Evolutionary conservation across 306 rosid genomes (phyloP), one percentile per base, ranked within the genome.

Genomic region (Vicia sativa): DNA sequence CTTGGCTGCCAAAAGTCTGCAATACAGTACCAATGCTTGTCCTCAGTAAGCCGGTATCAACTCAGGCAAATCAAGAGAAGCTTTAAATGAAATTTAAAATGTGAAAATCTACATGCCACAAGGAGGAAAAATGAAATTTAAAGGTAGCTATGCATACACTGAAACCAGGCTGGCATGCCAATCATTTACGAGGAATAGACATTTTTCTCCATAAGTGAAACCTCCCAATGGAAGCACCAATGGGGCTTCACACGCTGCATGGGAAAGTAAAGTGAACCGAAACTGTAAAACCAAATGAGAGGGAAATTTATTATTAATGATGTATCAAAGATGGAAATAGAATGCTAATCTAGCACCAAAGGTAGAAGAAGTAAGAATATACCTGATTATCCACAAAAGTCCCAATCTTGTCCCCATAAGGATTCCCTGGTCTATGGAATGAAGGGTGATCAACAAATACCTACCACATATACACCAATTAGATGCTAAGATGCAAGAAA

Each of bases 111-210:
- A 23, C 41, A 58, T 21, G 60, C 57, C 71, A 57, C 34, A 19
- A 49, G 21, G 67, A 70, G 41, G 15, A 26, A 41, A 59, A 70
- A 18, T 26, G 21, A 69, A 23, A 42, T 21, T 6, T 14, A 67
- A 41, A 73, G 61, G 16, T 59, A 66, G 56, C 52, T 13, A 19
- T 50, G 60, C 95, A 67, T 86, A 91, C 97, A 87, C 78, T 54
- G 97, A 85, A 44, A 91, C 97, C 42, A 91, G 87, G 76, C 97
- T 84, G 49, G 97, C 96, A 82, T 91, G 97, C 97, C 97, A 91
- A 80, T 91, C 97, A 69, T 91, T 91, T 71, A 69, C 88, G 13
- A 91, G 82, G 84, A 91, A 91, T 38, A 88, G 28, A 68, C 87
- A 83, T 46, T 82, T 85, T 74, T 91, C 93, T 34, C 97, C 97